These are phyloP conservation scores for Penicillium sp. DNA, from an alignment of 2,329 filamentous ascomycete species.

Conservation along the genomic window DNA sequence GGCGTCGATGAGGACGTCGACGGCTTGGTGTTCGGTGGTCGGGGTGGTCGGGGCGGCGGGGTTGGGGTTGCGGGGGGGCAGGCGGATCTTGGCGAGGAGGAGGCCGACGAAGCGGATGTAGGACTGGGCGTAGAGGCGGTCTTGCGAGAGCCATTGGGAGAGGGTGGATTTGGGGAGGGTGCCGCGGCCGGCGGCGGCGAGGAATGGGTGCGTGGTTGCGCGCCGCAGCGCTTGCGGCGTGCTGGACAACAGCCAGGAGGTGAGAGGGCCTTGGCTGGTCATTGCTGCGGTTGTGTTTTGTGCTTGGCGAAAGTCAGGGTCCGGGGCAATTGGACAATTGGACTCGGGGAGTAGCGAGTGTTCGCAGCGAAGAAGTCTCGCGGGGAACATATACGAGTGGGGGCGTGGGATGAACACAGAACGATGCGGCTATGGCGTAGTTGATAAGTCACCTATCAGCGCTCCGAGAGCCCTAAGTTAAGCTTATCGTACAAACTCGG, in stretches of 20 bases:
- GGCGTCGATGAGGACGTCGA: conserved; percentile 62
- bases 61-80: conserved; percentile 43
- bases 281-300: conserved; percentile 17
- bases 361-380: too few relatives aligned
- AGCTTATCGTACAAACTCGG: too few relatives aligned
- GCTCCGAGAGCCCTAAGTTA: not conserved
- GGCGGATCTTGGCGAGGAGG: conserved; percentile 60
- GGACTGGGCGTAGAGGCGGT: conserved; percentile 67
- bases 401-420: not conserved
- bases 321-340: not conserved
- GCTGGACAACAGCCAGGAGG: conserved; percentile 55
- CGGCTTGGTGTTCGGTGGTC: conserved; percentile 53
- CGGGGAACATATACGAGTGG: too few relatives aligned
- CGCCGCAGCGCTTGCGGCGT: conserved; percentile 48
- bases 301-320: not conserved
- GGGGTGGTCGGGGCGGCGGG: conserved; percentile 26
- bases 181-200: conserved; percentile 62
- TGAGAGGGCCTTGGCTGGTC: conserved; percentile 46
- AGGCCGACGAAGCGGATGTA: conserved; percentile 66
- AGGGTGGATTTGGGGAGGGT: conserved; percentile 56
- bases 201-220: conserved; percentile 66
- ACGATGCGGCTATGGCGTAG: conserved; percentile 1
- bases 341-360: too few relatives aligned
- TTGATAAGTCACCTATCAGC: not conserved
- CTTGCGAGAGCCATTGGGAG: conserved; percentile 67